Conservation (phyloP, 75 land plant species). For the Chamaecyparis obtusa region DNA sequence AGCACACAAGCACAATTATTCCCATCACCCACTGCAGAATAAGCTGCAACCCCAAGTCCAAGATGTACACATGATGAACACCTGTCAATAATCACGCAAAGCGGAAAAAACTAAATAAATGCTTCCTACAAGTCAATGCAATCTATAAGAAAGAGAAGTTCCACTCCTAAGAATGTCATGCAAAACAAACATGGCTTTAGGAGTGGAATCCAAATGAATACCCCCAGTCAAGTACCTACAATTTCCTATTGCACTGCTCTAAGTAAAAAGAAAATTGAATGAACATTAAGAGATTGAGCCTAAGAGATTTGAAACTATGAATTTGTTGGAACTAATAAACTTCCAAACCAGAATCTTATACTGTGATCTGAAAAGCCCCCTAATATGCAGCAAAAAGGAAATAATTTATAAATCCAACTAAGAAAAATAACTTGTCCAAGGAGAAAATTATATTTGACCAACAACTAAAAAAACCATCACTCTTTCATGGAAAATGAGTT, state of each 20-base stretch:
- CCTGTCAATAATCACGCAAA: constrained; percentile 47
- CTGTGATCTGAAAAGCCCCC: neutral
- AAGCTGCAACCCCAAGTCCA: constrained; percentile 83
- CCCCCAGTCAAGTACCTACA: neutral
- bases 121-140: constrained; percentile 22
- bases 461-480: neutral
- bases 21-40: constrained; percentile 87
- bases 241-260: neutral
- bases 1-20: constrained; percentile 71
- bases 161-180: neutral
- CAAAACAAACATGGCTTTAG: neutral
- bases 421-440: neutral
- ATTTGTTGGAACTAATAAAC: neutral
- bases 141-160: neutral
- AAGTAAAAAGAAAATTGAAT: neutral
- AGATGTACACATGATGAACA: constrained; percentile 40
- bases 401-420: neutral
- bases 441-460: neutral
- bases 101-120: constrained; percentile 31
- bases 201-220: neutral
- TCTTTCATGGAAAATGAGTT: neutral
- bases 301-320: neutral
- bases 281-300: neutral
- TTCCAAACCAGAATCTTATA: neutral
- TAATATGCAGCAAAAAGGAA: neutral